A percentile compares a stretch with the other conserved stretches of the same genome.
Evolutionary conservation across 1,139 yeast species (phyloP).

Genomic region (Zygosaccharomyces pseudobailii): DNA sequence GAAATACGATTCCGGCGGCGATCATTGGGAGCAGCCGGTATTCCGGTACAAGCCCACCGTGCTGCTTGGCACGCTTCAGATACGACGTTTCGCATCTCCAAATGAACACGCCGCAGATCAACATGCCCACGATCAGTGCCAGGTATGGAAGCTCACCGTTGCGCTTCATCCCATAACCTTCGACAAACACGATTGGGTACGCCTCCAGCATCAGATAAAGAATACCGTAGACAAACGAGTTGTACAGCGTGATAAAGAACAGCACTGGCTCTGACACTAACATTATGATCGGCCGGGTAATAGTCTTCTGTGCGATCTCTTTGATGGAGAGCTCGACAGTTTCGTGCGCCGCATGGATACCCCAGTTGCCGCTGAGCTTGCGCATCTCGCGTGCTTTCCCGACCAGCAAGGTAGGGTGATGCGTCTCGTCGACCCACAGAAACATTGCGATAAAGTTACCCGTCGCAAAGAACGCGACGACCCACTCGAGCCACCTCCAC

Average conservation of each 20-base stretch:
- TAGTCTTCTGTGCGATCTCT: constrained; percentile 64
- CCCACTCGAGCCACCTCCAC: constrained; percentile 76
- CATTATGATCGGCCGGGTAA: constrained; percentile 67
- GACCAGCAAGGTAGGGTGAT: constrained; percentile 53
- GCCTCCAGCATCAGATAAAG: constrained; percentile 74
- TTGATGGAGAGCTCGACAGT: constrained; percentile 55
- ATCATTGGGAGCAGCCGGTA: constrained; percentile 73
- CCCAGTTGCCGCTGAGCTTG: constrained; percentile 63
- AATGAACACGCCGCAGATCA: constrained; percentile 50
- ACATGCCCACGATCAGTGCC: constrained; percentile 56
- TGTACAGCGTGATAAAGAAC: constrained; percentile 63
- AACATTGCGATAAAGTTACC: constrained; percentile 39
- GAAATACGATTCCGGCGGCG: constrained; percentile 61
- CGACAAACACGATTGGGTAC: constrained; percentile 65
- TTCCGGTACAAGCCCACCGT: constrained; percentile 67
- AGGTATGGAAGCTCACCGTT: constrained; percentile 56
- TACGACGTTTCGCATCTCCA: constrained; percentile 38
- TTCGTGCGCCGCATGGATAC: constrained; percentile 80
- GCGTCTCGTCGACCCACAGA: constrained; percentile 58
- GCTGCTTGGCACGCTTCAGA: constrained; percentile 39
- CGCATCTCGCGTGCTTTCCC: constrained; percentile 60
- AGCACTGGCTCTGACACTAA: constrained; percentile 69
- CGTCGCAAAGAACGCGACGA: constrained; percentile 58
- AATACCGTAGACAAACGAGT: constrained; percentile 81
- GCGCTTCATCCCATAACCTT: constrained; percentile 48